Percentiles rank a stretch among this genome's conserved stretches.
Conservation (phyloP, 208 protist species). For the Acanthamoeba royreba region DNA sequence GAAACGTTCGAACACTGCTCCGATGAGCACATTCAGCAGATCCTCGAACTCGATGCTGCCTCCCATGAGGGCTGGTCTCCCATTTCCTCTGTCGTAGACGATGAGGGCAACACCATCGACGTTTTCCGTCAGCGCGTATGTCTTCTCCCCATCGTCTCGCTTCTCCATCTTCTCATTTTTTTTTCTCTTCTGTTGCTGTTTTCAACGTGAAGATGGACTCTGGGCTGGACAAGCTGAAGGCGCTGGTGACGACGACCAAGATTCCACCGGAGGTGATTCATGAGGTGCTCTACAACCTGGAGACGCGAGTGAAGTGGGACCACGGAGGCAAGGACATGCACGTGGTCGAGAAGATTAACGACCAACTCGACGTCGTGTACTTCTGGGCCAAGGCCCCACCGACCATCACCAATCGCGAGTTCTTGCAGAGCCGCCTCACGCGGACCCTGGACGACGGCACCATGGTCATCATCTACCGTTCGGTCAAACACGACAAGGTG, state of each 20-base stretch:
- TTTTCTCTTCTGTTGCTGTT: not conserved
- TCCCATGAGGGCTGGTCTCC: not conserved
- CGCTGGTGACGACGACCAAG: not conserved
- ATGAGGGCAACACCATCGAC: slow-evolving; percentile 2
- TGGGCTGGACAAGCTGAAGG: not conserved
- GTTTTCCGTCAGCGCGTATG: not conserved
- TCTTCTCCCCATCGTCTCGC: not conserved
- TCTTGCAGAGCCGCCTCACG: not conserved
- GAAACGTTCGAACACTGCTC: not conserved
- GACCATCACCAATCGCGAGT: slow-evolving; percentile 8
- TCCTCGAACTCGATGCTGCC: not conserved
- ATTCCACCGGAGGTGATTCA: not conserved
- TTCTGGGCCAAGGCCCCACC: slow-evolving; percentile 17
- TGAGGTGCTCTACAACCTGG: slow-evolving; percentile 1
- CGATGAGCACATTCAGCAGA: not conserved
- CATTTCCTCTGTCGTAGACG: not conserved
- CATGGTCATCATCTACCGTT: not conserved
- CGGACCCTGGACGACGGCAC: not conserved
- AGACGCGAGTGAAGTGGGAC: not conserved
- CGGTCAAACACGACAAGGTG: not conserved
- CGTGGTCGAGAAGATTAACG: not conserved
- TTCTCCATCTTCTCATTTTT: not conserved
- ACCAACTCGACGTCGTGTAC: not conserved
- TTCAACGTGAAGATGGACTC: not conserved
- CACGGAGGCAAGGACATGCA: slow-evolving; percentile 39